phyloP scores from a whole-genome alignment of 352 stramenopile species.

The Peronospora belbahrii region DNA sequence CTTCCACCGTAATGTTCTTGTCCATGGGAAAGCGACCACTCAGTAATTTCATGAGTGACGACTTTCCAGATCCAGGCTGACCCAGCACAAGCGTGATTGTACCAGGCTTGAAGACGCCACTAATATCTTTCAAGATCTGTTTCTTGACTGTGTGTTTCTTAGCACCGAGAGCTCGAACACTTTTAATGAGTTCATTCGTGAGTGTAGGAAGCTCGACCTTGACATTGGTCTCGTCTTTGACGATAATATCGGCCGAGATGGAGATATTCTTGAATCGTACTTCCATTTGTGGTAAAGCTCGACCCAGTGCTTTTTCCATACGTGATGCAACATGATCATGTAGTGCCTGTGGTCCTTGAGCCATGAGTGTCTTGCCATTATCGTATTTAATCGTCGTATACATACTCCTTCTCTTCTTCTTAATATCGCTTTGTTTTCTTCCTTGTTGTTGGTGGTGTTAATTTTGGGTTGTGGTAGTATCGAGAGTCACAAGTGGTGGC shows the following conservation, averaged over 20 bases:
- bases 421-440: too few species aligned
- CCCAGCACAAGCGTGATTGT: constrained; percentile 44
- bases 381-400: constrained; percentile 26
- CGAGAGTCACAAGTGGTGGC: too few species aligned
- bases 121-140: constrained; percentile 31
- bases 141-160: constrained; percentile 32
- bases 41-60: too few species aligned
- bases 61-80: too few species aligned
- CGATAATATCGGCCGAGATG: constrained; percentile 22
- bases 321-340: constrained; percentile 24
- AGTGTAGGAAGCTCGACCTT: constrained; percentile 17
- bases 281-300: constrained; percentile 33
- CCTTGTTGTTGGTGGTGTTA: too few species aligned
- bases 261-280: constrained; percentile 32
- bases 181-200: constrained; percentile 15
- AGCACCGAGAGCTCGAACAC: constrained; percentile 5
- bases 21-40: too few species aligned
- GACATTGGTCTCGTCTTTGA: constrained; percentile 14
- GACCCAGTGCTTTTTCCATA: constrained; percentile 25
- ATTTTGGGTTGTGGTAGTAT: too few species aligned
- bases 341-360: constrained; percentile 21
- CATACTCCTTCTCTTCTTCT: too few species aligned
- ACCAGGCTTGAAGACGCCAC: constrained; percentile 32
- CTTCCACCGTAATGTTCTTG: too few species aligned
- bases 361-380: constrained; percentile 27